These are phyloP conservation scores for Protomyces lactucae-debilis DNA, from an alignment of 1,139 yeast species.

Conservation along the genomic window DNA sequence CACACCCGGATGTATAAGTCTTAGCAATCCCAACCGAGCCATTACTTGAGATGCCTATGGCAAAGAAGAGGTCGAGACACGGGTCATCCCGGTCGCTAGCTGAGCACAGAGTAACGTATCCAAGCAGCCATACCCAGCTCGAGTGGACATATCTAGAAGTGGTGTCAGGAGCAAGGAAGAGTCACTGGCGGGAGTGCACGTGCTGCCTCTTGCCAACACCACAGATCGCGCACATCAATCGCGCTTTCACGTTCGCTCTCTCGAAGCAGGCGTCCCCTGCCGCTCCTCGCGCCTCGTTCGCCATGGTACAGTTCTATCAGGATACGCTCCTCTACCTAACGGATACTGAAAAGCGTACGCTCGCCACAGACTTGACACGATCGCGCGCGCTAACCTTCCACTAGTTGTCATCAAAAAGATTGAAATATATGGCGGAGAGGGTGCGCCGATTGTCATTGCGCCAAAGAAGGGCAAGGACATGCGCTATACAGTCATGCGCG, in stretches of 20 bases:
- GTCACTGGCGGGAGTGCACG: too few species aligned
- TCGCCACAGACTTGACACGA: neutral
- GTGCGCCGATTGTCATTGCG: slow-evolving; percentile 3
- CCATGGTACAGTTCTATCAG: slow-evolving; percentile 4
- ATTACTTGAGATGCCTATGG: too few species aligned
- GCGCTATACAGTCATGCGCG: slow-evolving; percentile 3
- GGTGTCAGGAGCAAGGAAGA: too few species aligned
- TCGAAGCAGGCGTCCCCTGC: neutral
- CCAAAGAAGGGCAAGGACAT: slow-evolving; percentile 8
- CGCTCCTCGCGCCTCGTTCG: neutral
- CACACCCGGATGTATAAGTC: too few species aligned
- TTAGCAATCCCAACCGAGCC: too few species aligned
- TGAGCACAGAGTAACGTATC: too few species aligned
- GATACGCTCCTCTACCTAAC: slow-evolving; percentile 17
- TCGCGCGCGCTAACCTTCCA: neutral
- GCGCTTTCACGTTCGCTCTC: neutral
- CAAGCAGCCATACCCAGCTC: too few species aligned
- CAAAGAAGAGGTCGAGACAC: too few species aligned
- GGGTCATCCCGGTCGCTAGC: too few species aligned
- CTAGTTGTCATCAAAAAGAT: slow-evolving; percentile 14
- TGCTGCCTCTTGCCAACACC: too few species aligned
- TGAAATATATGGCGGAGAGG: slow-evolving; percentile 11
- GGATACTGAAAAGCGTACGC: slow-evolving; percentile 8
- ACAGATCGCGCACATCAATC: too few species aligned
- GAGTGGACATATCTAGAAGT: too few species aligned